Percentiles rank a stretch among this genome's conserved stretches.
phyloP scores from a whole-genome alignment of 176 grass and related monocot genomes.

The Eleusine indica region DNA sequence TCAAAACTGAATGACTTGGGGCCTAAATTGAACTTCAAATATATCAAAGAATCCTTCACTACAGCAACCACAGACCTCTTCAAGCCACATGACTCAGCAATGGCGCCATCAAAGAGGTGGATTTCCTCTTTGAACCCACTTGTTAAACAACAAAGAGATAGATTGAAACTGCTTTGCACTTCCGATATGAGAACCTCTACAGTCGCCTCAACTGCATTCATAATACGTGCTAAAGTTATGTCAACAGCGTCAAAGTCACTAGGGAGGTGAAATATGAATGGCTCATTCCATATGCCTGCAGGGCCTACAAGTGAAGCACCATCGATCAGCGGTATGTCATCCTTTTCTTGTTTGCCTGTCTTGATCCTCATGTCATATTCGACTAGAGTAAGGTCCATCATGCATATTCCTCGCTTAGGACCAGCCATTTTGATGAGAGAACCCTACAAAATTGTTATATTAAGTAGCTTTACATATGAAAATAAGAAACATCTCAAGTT shows the following conservation, averaged over 20 bases:
- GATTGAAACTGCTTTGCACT: background rate
- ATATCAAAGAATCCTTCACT: background rate
- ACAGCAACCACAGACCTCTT: conserved; percentile 30
- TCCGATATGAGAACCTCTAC: conserved; percentile 13
- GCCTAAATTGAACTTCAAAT: background rate
- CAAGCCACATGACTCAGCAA: background rate
- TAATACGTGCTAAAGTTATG: background rate
- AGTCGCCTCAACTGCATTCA: background rate
- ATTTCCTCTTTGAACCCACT: conserved; percentile 8
- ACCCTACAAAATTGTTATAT: background rate
- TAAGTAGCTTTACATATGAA: background rate
- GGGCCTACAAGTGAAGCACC: background rate
- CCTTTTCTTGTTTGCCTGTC: background rate
- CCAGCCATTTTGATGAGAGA: background rate
- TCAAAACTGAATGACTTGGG: background rate
- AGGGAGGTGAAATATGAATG: background rate
- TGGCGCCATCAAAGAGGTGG: conserved; percentile 12
- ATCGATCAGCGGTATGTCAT: background rate
- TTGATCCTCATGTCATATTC: background rate
- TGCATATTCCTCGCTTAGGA: background rate
- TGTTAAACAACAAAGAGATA: conserved; percentile 11
- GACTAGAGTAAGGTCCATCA: background rate
- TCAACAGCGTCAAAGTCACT: background rate
- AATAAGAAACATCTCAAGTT: background rate
- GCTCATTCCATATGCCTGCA: background rate